These are phyloP conservation scores for Mycena galopus DNA, from an alignment of 768 basidiomycete genomes.

Conservation along the genomic window DNA sequence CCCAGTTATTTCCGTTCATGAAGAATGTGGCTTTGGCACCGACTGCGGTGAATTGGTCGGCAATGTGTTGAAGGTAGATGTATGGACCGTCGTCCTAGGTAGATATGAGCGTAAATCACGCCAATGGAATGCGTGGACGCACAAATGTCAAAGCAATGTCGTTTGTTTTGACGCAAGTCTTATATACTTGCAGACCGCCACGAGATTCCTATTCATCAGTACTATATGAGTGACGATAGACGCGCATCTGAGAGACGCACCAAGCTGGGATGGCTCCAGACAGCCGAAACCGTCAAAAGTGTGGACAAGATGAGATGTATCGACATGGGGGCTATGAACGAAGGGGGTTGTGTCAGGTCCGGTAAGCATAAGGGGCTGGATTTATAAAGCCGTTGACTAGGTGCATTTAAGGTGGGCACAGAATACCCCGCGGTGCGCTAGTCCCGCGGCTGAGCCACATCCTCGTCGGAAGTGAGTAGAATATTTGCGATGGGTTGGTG, in stretches of 20 bases:
- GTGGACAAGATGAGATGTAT: not conserved
- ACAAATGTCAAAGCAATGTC: not conserved
- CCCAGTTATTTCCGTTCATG: not conserved
- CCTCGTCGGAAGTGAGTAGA: too few species aligned
- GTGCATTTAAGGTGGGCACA: not conserved
- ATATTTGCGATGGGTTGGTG: too few species aligned
- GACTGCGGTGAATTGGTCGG: not conserved
- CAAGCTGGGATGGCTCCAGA: not conserved
- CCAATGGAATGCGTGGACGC: not conserved
- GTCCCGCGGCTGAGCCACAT: too few species aligned
- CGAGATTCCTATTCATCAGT: not conserved
- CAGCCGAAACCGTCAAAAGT: not conserved
- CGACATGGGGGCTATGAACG: not conserved
- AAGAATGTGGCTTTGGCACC: not conserved
- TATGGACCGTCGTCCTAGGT: not conserved
- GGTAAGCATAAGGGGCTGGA: not conserved
- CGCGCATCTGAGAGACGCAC: not conserved
- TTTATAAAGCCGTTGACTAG: not conserved
- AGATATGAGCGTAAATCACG: not conserved
- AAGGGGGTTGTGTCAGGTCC: not conserved
- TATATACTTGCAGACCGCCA: not conserved
- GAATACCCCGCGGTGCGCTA: too few species aligned
- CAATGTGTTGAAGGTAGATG: not conserved
- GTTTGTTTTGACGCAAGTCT: not conserved
- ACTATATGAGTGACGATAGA: not conserved